A percentile compares a stretch with the other conserved stretches of the same genome.
phyloP scores from a whole-genome alignment of 2,329 filamentous ascomycete genomes.

The Furcasterigmium furcatum region DNA sequence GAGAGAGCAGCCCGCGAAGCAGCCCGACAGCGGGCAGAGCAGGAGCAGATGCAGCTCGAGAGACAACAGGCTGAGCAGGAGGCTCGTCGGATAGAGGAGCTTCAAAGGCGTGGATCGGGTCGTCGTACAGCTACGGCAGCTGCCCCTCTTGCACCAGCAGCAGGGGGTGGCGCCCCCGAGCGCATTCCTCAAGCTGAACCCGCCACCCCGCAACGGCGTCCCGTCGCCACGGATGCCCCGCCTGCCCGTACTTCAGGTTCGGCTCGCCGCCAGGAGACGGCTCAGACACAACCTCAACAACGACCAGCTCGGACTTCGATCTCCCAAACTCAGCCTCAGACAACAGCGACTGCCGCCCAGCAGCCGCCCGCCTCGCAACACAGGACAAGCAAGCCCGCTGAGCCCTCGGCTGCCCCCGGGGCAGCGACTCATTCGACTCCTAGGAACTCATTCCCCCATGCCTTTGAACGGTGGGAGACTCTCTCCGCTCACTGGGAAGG shows the following conservation, averaged over 20 bases:
- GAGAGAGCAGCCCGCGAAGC: constrained; percentile 76
- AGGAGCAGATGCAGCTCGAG: constrained; percentile 56
- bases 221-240: constrained; percentile 8
- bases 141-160: constrained; percentile 33
- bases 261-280: constrained; percentile 14
- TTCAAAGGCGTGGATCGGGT: constrained; percentile 55
- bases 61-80: constrained; percentile 57
- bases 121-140: constrained; percentile 56
- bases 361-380: constrained; percentile 8
- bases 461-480: constrained; percentile 96
- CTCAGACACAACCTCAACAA: constrained; percentile 13
- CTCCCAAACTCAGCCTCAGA: constrained; percentile 17
- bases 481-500: constrained; percentile 98
- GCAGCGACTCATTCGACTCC: constrained; percentile 29
- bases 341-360: constrained; percentile 8
- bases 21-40: constrained; percentile 64
- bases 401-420: constrained; percentile 24
- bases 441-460: constrained; percentile 83
- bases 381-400: constrained; percentile 8
- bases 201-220: constrained; percentile 11
- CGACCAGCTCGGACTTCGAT: constrained; percentile 16
- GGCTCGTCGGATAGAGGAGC: constrained; percentile 50
- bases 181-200: constrained; percentile 9
- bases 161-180: constrained; percentile 8
- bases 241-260: constrained; percentile 3